Percentiles rank a stretch among this genome's conserved stretches.
phyloP scores from a whole-genome alignment of 78 protist species.

The Dictyostelium brefeldianum region DNA sequence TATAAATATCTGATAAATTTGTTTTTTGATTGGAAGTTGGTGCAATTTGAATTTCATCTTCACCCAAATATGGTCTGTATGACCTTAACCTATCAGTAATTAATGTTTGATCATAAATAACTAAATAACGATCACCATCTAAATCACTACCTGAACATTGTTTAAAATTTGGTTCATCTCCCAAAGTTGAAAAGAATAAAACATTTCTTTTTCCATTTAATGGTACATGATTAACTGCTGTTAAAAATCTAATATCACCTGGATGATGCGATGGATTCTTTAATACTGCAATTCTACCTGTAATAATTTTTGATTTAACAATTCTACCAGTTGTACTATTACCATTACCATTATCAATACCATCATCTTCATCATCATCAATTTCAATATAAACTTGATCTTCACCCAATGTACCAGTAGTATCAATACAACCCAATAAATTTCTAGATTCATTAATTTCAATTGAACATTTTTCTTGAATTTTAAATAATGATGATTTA shows the following conservation, averaged over 20 bases:
- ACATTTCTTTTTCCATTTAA: slow-evolving; percentile 32
- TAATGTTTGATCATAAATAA: slow-evolving; percentile 36
- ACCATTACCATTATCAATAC: background rate
- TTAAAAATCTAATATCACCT: slow-evolving; percentile 73
- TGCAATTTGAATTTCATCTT: background rate
- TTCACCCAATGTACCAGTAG: slow-evolving; percentile 10
- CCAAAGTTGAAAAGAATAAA: slow-evolving; percentile 52
- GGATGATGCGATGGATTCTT: slow-evolving; percentile 82
- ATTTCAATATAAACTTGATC: slow-evolving; percentile 55
- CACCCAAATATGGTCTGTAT: slow-evolving; percentile 23
- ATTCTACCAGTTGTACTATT: background rate
- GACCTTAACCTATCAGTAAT: background rate
- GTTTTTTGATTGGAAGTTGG: background rate
- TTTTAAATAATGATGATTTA: background rate
- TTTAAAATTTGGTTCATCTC: slow-evolving; percentile 66
- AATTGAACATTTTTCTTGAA: slow-evolving; percentile 28
- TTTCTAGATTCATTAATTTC: slow-evolving; percentile 23
- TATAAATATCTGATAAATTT: slow-evolving; percentile 7
- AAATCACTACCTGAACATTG: slow-evolving; percentile 81
- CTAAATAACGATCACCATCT: slow-evolving; percentile 86
- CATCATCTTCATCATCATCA: background rate
- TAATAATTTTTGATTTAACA: background rate
- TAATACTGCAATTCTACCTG: slow-evolving; percentile 48
- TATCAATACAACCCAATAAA: slow-evolving; percentile 66
- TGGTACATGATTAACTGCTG: slow-evolving; percentile 36